These are phyloP conservation scores for Phyllosticta capitalensis DNA, from an alignment of 2,329 filamentous ascomycete species.

Conservation along the genomic window DNA sequence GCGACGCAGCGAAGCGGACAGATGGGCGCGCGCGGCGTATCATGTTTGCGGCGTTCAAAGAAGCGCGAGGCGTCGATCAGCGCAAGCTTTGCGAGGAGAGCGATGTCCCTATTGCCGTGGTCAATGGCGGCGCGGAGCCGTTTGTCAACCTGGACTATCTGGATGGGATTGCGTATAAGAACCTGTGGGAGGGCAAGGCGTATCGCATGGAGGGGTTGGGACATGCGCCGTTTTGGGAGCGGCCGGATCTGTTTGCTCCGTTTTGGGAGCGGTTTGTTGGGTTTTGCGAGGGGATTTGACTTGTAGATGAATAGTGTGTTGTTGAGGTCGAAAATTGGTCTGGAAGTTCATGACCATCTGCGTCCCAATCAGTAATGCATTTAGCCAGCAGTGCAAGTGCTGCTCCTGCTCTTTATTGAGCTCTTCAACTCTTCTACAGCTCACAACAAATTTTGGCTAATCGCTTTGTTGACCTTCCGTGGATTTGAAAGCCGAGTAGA, in stretches of 20 bases:
- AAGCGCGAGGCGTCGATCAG: slow-evolving; percentile 18
- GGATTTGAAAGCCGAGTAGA: no score
- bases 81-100: slow-evolving; percentile 15
- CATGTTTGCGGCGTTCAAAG: slow-evolving; percentile 18
- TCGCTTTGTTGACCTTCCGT: no score
- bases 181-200: slow-evolving; percentile 20
- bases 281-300: slow-evolving; percentile 5
- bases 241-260: slow-evolving; percentile 11
- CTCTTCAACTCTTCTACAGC: no score
- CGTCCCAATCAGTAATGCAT: no score
- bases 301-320: not conserved
- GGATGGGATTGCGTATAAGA: slow-evolving; percentile 19
- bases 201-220: slow-evolving; percentile 18
- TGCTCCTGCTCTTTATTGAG: no score
- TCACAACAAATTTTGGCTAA: no score
- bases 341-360: no score
- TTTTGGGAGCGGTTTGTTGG: slow-evolving; percentile 13
- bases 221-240: slow-evolving; percentile 25
- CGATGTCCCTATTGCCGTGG: slow-evolving; percentile 19
- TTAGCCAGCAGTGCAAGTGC: no score
- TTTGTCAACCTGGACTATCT: slow-evolving; percentile 25
- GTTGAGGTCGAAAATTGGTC: slow-evolving; percentile 12
- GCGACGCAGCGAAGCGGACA: slow-evolving; percentile 18
- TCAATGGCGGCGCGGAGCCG: slow-evolving; percentile 23
- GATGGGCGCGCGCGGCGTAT: slow-evolving; percentile 20